Percentiles rank a stretch among this genome's conserved stretches.
phyloP scores from a whole-genome alignment of 345 rosid species.

The Microthlaspi erraticum region DNA sequence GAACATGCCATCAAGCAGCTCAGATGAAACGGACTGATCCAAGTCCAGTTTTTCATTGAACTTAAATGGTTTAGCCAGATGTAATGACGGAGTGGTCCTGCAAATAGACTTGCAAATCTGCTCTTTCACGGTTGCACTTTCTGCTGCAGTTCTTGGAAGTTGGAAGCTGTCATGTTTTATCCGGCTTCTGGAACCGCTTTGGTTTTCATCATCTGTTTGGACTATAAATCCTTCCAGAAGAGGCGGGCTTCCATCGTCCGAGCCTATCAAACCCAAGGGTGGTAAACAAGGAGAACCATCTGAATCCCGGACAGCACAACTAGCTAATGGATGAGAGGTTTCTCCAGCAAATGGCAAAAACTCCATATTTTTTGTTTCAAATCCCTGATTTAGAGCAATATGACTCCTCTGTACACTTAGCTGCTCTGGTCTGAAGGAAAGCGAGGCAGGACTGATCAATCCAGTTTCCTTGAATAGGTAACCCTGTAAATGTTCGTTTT shows the following conservation, averaged over 20 bases:
- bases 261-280: slow-evolving; percentile 38
- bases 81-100: slow-evolving; percentile 62
- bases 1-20: slow-evolving; percentile 62
- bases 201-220: slow-evolving; percentile 51
- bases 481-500: slow-evolving; percentile 43
- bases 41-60: slow-evolving; percentile 46
- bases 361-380: slow-evolving; percentile 43
- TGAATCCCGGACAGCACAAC: slow-evolving; percentile 37
- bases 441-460: slow-evolving; percentile 41
- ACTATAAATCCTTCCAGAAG: slow-evolving; percentile 67
- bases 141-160: slow-evolving; percentile 57
- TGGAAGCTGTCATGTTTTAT: slow-evolving; percentile 56
- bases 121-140: slow-evolving; percentile 63
- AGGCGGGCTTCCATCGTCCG: slow-evolving; percentile 55
- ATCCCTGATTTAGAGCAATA: slow-evolving; percentile 37
- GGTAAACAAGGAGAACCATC: slow-evolving; percentile 45
- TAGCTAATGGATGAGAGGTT: slow-evolving; percentile 38
- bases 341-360: slow-evolving; percentile 41
- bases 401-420: slow-evolving; percentile 44
- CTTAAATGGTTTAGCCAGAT: slow-evolving; percentile 51
- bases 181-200: slow-evolving; percentile 42
- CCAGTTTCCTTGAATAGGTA: slow-evolving; percentile 50
- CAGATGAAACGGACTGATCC: slow-evolving; percentile 69
- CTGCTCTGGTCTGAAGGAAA: slow-evolving; percentile 45
- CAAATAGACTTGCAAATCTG: slow-evolving; percentile 72